A percentile compares a stretch with the other conserved stretches of the same genome.
These are phyloP conservation scores for Trichoderma simmonsii DNA, from an alignment of 2,329 filamentous ascomycete species.

Conservation along the genomic window DNA sequence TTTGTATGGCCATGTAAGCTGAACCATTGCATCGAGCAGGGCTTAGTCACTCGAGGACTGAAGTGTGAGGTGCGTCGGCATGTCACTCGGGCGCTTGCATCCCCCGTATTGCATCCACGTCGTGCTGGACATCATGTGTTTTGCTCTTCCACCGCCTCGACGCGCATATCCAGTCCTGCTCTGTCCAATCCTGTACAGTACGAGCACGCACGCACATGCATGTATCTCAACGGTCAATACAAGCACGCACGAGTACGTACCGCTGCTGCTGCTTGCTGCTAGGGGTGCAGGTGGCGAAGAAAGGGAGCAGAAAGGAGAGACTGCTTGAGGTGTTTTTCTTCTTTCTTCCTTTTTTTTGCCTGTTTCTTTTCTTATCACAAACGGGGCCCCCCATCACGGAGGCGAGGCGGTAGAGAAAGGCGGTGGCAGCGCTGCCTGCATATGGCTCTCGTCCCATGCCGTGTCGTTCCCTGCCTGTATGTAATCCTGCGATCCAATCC, in stretches of 20 bases:
- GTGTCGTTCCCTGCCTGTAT: not conserved
- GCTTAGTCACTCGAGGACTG: not conserved
- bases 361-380: conserved; percentile 1
- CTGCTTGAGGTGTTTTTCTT: not conserved
- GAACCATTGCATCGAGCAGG: not conserved
- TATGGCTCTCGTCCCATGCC: not conserved
- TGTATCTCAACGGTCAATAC: not conserved
- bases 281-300: not conserved
- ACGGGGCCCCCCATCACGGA: not conserved
- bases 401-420: conserved; percentile 4
- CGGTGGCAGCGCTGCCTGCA: conserved; percentile 6
- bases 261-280: not conserved
- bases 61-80: not conserved
- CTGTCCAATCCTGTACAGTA: not conserved
- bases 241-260: not conserved
- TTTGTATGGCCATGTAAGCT: not conserved
- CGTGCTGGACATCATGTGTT: not conserved
- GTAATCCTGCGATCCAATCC: not conserved
- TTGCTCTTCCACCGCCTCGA: not conserved
- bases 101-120: not conserved
- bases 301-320: not conserved
- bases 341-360: not conserved
- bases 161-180: not conserved
- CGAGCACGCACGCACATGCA: not conserved
- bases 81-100: not conserved